These are phyloP conservation scores for Tetradesmus obliquus DNA, from an alignment of 139 green algal genomes.

Conservation along the genomic window DNA sequence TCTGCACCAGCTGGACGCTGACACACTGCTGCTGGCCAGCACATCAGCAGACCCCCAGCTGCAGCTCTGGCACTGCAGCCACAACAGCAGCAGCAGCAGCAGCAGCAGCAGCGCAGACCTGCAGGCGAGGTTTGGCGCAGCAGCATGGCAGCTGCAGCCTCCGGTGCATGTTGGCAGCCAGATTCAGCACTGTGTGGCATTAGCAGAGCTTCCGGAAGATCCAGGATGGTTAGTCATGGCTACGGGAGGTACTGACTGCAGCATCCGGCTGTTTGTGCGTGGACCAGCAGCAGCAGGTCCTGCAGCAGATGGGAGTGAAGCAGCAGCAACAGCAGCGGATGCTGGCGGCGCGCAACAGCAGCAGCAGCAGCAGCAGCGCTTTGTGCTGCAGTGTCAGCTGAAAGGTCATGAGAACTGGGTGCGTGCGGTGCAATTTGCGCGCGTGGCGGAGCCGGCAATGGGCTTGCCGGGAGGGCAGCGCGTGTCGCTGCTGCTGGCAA, in stretches of 20 bases:
- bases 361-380: slow-evolving; percentile 43
- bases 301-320: not conserved
- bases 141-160: slow-evolving; percentile 56
- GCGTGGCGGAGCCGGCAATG: slow-evolving; percentile 6
- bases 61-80: slow-evolving; percentile 63
- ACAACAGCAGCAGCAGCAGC: slow-evolving; percentile 21
- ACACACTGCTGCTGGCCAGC: slow-evolving; percentile 62
- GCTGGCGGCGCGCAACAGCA: not conserved
- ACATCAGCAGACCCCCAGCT: slow-evolving; percentile 63
- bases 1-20: slow-evolving; percentile 39
- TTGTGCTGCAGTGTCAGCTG: slow-evolving; percentile 67
- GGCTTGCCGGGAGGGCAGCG: not conserved
- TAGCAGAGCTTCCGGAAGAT: slow-evolving; percentile 20
- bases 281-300: slow-evolving; percentile 30
- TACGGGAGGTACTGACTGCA: slow-evolving; percentile 78
- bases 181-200: slow-evolving; percentile 69
- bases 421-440: slow-evolving; percentile 75
- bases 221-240: slow-evolving; percentile 74
- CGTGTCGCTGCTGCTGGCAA: slow-evolving; percentile 85
- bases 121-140: not conserved
- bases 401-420: slow-evolving; percentile 91
- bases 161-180: slow-evolving; percentile 58
- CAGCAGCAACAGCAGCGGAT: slow-evolving; percentile 7
- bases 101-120: not conserved
- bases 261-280: slow-evolving; percentile 70